phyloP scores from a whole-genome alignment of 306 rosid genomes.

The Purshia tridentata region DNA sequence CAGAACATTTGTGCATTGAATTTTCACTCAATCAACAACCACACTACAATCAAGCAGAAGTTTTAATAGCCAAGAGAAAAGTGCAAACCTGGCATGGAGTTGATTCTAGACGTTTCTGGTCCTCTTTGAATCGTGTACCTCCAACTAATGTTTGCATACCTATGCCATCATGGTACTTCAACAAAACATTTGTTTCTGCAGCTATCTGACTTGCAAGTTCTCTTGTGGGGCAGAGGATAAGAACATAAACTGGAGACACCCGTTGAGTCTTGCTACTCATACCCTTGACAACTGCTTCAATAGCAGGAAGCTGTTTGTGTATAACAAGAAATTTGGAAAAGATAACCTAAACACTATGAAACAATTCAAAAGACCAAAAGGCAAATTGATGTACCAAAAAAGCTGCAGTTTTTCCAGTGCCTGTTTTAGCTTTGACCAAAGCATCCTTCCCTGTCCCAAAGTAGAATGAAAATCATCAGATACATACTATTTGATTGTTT shows the following conservation, averaged over 20 bases:
- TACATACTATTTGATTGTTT: neutral
- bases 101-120: constrained; percentile 80
- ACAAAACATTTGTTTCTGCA: constrained; percentile 74
- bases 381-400: constrained; percentile 63
- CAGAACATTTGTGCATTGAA: constrained; percentile 13
- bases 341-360: constrained; percentile 15
- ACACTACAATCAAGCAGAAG: constrained; percentile 9
- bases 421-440: constrained; percentile 90
- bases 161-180: constrained; percentile 73
- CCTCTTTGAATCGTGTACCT: constrained; percentile 84
- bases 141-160: constrained; percentile 91
- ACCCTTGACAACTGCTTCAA: constrained; percentile 96
- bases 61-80: constrained; percentile 18
- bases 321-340: constrained; percentile 35
- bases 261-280: constrained; percentile 46
- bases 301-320: constrained; percentile 97
- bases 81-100: constrained; percentile 79
- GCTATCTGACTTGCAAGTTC: constrained; percentile 94
- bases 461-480: constrained; percentile 18
- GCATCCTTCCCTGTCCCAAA: constrained; percentile 68
- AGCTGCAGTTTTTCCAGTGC: constrained; percentile 90
- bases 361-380: constrained; percentile 20
- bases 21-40: constrained; percentile 5
- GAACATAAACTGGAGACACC: constrained; percentile 70
- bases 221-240: constrained; percentile 90